A percentile compares a stretch with the other conserved stretches of the same genome.
Evolutionary conservation across 2,329 filamentous ascomycete species (phyloP).

Genomic region (Claviceps capensis): DNA sequence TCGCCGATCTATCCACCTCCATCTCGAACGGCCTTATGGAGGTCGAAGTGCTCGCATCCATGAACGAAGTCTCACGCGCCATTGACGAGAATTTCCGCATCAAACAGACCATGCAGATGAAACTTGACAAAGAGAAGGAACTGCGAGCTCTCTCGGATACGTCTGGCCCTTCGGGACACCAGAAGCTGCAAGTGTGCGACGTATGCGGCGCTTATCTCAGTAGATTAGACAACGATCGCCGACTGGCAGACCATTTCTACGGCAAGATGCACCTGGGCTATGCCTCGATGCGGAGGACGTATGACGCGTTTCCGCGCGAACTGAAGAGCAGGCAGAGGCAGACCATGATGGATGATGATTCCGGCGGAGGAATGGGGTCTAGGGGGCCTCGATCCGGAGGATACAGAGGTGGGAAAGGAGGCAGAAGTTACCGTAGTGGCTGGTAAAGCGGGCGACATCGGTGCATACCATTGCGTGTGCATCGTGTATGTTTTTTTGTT

Average conservation of each 20-base stretch:
- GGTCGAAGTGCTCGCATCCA: constrained; percentile 71
- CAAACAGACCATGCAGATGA: constrained; percentile 64
- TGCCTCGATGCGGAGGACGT: constrained; percentile 93
- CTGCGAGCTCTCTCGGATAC: constrained; percentile 86
- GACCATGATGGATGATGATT: constrained; percentile 34
- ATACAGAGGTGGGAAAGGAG: constrained; percentile 37
- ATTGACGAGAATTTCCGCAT: constrained; percentile 82
- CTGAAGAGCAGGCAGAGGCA: constrained; percentile 54
- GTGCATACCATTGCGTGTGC: neutral
- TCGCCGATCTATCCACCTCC: constrained; percentile 64
- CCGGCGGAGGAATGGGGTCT: constrained; percentile 20
- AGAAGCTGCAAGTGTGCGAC: constrained; percentile 97
- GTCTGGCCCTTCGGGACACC: constrained; percentile 81
- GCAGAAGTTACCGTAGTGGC: constrained; percentile 34
- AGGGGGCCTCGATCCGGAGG: constrained; percentile 40
- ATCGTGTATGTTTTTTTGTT: neutral
- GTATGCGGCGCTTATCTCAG: constrained; percentile 93
- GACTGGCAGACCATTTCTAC: constrained; percentile 94
- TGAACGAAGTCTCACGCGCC: constrained; percentile 66
- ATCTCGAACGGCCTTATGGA: constrained; percentile 77
- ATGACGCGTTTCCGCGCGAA: constrained; percentile 74
- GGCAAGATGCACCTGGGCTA: constrained; percentile 99
- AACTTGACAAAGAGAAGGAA: constrained; percentile 74
- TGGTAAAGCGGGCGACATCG: constrained; percentile 21
- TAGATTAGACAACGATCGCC: constrained; percentile 82